A percentile compares a stretch with the other conserved stretches of the same genome.
Evolutionary conservation across 2,329 filamentous ascomycete genomes (phyloP).

Genomic region (Paecilomyces variotii): DNA sequence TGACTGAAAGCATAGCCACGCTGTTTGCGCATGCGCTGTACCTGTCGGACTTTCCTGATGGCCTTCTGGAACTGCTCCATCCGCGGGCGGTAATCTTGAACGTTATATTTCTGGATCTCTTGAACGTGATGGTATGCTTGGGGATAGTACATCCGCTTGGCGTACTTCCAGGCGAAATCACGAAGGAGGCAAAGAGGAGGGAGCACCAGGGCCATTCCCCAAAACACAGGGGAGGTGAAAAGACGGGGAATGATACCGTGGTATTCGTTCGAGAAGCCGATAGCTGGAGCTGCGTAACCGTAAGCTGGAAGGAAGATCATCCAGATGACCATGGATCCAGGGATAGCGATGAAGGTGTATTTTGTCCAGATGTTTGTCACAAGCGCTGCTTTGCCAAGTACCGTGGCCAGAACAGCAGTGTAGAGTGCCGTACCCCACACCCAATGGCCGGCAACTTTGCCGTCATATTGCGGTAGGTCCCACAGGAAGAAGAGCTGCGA

Average conservation of each 20-base stretch:
- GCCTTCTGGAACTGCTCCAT: conserved; percentile 99
- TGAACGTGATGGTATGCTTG: conserved; percentile 97
- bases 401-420: conserved; percentile 84
- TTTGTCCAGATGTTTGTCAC: conserved; percentile 99
- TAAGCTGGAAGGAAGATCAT: conserved; percentile 83
- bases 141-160: conserved; percentile 92
- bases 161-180: conserved; percentile 95
- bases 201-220: conserved; percentile 76
- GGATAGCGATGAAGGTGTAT: conserved; percentile 91
- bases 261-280: conserved; percentile 76
- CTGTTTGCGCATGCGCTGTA: conserved; percentile 98
- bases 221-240: conserved; percentile 78
- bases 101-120: conserved; percentile 99
- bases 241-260: conserved; percentile 72
- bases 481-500: conserved; percentile 72
- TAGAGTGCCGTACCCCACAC: conserved; percentile 96
- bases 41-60: conserved; percentile 94
- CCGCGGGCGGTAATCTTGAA: conserved; percentile 93
- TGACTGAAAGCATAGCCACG: conserved; percentile 97
- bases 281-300: conserved; percentile 72
- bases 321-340: conserved; percentile 88
- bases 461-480: conserved; percentile 71
- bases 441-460: conserved; percentile 85
- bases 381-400: conserved; percentile 87
- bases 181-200: conserved; percentile 74